Base-by-base conservation (phyloP, 2,329 filamentous ascomycete species). In the Paraphaeosphaeria sporulosa region DNA sequence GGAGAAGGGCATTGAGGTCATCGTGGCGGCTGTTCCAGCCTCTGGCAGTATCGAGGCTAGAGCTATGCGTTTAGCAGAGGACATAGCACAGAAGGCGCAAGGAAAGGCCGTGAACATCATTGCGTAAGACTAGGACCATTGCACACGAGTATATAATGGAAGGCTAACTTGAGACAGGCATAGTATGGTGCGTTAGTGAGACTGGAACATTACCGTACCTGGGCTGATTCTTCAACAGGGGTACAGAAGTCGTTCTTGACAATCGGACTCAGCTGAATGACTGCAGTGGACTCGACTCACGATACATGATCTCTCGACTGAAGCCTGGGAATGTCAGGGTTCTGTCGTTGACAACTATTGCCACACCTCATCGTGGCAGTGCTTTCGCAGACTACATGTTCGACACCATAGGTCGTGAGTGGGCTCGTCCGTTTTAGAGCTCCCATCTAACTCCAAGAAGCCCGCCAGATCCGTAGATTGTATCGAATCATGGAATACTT, bases 281-380 rank as follows among this genome's bases (percentile, higher is more conserved):
- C 32, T 53, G 2, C 67, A 87, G 87, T 56, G 87, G 87, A 9
- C 82, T 89, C 53, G 87, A 89, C 71, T 82, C 87, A 34, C 81
- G 87, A 59, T 88, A 88, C 66, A 88, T 89, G 85, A 87, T 89
- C 66, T 87, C 84, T 60, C 81, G 78, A 44, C 76, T 89, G 23
- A 81, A 82, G 52, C 86, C 86, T 10, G 78, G 79, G 3, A 86
- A 89, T 53, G 92, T 97, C 65, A 92, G 92, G 72, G 91, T 97
- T 60, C 83, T 93, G 40, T 89, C 86, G 0, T 73, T 89, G 65
- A 89, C 87, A 0, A 89, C 87, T 0, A 84, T 89, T 59, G 86
- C 87, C 2, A 86, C 85, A 15, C 87, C 87, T 0, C 87, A 89
- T 76, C 76, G 83, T 76, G 86, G 86, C 4, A 87, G 85, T 27